A percentile compares a stretch with the other conserved stretches of the same genome.
Conservation (phyloP, 2,329 filamentous ascomycete species). For the Cladosporium velox region DNA sequence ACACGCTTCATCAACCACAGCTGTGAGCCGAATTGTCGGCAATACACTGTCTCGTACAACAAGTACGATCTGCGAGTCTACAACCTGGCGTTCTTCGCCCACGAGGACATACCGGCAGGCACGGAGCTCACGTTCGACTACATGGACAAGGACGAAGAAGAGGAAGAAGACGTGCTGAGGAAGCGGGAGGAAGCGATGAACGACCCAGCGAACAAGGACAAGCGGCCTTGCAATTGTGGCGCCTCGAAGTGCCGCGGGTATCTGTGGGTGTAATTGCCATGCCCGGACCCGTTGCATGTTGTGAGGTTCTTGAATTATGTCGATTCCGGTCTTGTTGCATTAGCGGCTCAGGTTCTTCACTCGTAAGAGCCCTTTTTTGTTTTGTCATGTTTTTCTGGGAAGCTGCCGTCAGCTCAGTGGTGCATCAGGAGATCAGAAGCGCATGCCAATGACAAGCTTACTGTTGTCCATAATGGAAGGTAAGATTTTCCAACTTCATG, state of each 20-base stretch:
- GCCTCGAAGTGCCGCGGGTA: constrained; percentile 67
- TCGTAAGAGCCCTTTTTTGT: too few relatives aligned
- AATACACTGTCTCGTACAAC: constrained; percentile 78
- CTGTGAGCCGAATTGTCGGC: constrained; percentile 75
- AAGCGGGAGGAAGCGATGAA: constrained; percentile 44
- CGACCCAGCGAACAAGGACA: constrained; percentile 52
- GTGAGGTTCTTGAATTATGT: not conserved
- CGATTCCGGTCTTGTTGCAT: not conserved
- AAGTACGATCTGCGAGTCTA: constrained; percentile 74
- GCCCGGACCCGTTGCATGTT: not conserved
- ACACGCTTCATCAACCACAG: constrained; percentile 83
- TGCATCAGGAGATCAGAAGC: not conserved
- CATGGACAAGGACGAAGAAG: constrained; percentile 61
- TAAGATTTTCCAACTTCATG: not conserved
- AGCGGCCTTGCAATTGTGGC: constrained; percentile 57
- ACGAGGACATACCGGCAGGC: constrained; percentile 62
- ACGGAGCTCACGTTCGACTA: constrained; percentile 82
- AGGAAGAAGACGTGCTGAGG: constrained; percentile 34
- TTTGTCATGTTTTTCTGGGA: too few relatives aligned
- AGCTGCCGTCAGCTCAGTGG: too few relatives aligned
- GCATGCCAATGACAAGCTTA: not conserved
- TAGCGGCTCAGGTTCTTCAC: not conserved
- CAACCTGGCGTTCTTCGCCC: constrained; percentile 75
- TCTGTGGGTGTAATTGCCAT: constrained; percentile 54
- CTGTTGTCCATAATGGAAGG: not conserved